Conservation (phyloP, 2,329 filamentous ascomycete species). For the Xylaria sp. region DNA sequence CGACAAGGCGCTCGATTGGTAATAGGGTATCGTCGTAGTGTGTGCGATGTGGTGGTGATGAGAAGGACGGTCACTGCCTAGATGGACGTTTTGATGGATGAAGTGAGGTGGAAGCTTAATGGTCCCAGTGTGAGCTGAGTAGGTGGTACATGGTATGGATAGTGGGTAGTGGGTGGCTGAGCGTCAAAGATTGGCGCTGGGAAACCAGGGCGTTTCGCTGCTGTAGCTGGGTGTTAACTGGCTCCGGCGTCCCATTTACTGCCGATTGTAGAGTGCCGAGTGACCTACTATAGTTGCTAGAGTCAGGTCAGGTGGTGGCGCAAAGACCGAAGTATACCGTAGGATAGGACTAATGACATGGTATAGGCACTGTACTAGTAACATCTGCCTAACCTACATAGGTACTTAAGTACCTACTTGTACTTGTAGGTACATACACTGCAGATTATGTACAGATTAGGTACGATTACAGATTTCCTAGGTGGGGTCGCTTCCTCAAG, state of each 20-base stretch:
- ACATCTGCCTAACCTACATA: background rate
- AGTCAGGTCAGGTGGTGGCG: conserved; percentile 9
- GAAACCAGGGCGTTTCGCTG: conserved; percentile 11
- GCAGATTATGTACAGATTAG: no score
- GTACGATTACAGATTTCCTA: no score
- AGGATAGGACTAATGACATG: no score
- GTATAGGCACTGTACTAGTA: background rate
- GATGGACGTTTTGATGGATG: conserved; percentile 38
- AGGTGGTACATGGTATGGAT: conserved; percentile 1
- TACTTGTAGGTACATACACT: background rate
- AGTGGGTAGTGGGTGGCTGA: conserved; percentile 33
- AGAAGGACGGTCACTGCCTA: conserved; percentile 37
- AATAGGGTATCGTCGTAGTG: conserved; percentile 29
- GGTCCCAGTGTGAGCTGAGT: conserved; percentile 32
- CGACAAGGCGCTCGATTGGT: conserved; percentile 10
- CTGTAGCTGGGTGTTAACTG: background rate
- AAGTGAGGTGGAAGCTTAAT: conserved; percentile 37
- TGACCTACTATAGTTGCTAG: background rate
- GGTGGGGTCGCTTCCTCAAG: no score
- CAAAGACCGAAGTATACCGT: conserved; percentile 5
- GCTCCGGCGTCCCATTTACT: no score
- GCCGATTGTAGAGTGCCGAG: no score
- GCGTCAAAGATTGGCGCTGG: conserved; percentile 15
- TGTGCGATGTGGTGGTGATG: conserved; percentile 31
- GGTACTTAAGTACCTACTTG: background rate